Conservation (phyloP, 176 grass and related monocot species). For the Oryza brachyantha region DNA sequence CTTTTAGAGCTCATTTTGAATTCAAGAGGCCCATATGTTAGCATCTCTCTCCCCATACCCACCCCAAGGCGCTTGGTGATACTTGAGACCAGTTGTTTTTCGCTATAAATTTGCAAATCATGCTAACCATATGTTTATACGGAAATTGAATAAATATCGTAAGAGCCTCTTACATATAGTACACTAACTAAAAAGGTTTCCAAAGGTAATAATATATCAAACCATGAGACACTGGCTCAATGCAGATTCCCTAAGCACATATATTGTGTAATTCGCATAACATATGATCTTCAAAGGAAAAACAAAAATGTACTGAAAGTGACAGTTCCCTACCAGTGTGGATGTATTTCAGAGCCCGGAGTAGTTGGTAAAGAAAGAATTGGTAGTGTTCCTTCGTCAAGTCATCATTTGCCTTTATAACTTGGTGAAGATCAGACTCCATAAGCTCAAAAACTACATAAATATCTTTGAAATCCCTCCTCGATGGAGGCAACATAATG, state of each 20-base stretch:
- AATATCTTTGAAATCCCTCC: slow-evolving; percentile 95
- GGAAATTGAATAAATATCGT: neutral
- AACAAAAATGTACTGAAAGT: neutral
- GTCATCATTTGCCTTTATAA: slow-evolving; percentile 99
- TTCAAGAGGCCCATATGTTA: neutral
- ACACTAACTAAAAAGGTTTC: slow-evolving; percentile 8
- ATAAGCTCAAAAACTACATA: slow-evolving; percentile 99
- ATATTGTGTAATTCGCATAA: neutral
- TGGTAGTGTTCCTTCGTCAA: slow-evolving; percentile 98
- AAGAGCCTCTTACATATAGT: neutral
- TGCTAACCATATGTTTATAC: neutral
- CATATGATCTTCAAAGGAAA: neutral
- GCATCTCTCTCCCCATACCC: neutral
- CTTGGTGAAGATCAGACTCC: slow-evolving; percentile 99
- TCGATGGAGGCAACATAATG: slow-evolving; percentile 97
- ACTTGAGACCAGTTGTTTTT: neutral
- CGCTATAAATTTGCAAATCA: neutral
- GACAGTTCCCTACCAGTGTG: slow-evolving; percentile 63
- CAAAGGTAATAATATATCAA: slow-evolving; percentile 4
- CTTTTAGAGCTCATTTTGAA: neutral
- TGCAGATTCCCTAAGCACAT: slow-evolving; percentile 10
- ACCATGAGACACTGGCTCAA: neutral
- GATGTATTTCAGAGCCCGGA: slow-evolving; percentile 98
- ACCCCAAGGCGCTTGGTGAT: neutral
- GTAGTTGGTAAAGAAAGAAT: slow-evolving; percentile 97